Evolutionary conservation across 176 grass and related monocot genomes (phyloP).

Genomic region (Phoenix dactylifera): DNA sequence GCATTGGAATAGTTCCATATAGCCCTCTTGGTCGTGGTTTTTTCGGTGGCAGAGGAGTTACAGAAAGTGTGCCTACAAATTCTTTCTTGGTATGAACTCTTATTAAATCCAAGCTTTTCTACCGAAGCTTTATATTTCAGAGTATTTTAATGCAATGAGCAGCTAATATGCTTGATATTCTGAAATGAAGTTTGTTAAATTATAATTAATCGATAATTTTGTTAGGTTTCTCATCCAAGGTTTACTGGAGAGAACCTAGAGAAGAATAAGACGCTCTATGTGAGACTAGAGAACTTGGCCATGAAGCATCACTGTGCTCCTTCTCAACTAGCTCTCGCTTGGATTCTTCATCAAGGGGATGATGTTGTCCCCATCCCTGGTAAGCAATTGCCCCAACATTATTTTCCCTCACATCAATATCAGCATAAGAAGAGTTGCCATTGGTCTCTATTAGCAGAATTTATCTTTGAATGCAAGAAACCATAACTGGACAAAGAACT

Average conservation of each 20-base stretch:
- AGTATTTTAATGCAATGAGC: no score
- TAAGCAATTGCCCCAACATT: neutral
- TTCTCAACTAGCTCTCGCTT: constrained; percentile 1
- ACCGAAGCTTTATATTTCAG: no score
- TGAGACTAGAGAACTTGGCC: neutral
- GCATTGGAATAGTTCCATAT: constrained; percentile 6
- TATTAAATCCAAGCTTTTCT: no score
- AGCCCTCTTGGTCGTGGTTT: constrained; percentile 6
- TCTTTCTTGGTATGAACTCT: neutral
- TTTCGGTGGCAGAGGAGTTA: neutral
- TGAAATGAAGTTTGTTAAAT: no score
- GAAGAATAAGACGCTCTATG: neutral
- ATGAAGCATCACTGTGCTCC: neutral
- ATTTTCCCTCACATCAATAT: no score
- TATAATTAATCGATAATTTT: neutral
- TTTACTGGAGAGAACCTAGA: neutral
- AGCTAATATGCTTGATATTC: no score
- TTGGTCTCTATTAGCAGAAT: no score
- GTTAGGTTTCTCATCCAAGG: neutral
- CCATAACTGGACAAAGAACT: no score
- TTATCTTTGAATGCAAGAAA: no score
- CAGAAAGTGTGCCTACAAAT: neutral
- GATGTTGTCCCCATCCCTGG: constrained; percentile 7
- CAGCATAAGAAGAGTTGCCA: no score
- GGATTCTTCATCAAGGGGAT: constrained; percentile 8